Conservation (phyloP, 2,329 filamentous ascomycete species). For the Pezicula neosporulosa region DNA sequence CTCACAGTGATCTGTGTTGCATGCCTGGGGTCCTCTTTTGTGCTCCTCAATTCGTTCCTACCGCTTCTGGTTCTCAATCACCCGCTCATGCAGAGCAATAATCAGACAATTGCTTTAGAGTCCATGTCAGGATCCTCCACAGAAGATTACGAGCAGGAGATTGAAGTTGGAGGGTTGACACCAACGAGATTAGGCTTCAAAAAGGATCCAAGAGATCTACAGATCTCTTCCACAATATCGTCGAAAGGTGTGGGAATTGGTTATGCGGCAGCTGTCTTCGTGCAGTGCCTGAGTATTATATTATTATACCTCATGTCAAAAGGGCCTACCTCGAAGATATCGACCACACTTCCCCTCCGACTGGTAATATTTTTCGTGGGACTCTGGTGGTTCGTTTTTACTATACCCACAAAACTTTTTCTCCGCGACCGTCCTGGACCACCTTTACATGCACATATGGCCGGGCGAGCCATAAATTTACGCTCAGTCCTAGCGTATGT, state of each 20-base stretch:
- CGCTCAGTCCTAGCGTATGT: constrained; percentile 66
- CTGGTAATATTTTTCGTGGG: constrained; percentile 83
- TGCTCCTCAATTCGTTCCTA: constrained; percentile 90
- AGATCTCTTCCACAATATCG: constrained; percentile 83
- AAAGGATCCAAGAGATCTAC: constrained; percentile 63
- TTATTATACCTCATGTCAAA: constrained; percentile 56
- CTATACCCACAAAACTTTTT: constrained; percentile 80
- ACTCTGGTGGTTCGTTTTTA: constrained; percentile 87
- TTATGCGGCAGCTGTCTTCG: constrained; percentile 78
- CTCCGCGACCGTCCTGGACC: constrained; percentile 83
- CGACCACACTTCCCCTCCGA: constrained; percentile 79
- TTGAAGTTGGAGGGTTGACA: background rate
- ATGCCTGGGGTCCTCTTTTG: constrained; percentile 90
- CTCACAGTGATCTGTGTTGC: constrained; percentile 88
- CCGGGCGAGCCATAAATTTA: constrained; percentile 12
- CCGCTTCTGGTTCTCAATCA: constrained; percentile 87
- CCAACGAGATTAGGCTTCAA: background rate
- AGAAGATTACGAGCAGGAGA: background rate
- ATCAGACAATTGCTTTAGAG: constrained; percentile 10
- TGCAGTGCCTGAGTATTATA: constrained; percentile 77
- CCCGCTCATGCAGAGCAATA: constrained; percentile 34
- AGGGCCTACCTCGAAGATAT: constrained; percentile 45
- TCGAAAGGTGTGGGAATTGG: constrained; percentile 91
- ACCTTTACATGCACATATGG: constrained; percentile 46
- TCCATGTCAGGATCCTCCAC: constrained; percentile 8